Evolutionary conservation across 2,329 filamentous ascomycete species (phyloP).

Genomic region (Boeremia exigua): DNA sequence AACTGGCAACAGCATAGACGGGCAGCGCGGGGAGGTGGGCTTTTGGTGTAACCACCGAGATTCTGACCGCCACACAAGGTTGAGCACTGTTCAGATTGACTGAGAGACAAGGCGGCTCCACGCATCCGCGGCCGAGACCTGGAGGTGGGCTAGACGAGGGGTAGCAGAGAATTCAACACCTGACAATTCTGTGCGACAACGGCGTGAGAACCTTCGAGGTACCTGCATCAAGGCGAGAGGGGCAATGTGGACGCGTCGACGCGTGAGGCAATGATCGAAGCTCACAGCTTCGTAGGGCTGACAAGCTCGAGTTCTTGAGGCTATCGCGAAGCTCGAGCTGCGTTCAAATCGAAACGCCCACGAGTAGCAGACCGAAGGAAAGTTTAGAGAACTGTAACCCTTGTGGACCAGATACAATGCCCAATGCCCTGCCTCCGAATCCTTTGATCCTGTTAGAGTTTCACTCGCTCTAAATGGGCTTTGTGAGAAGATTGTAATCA

Average conservation of each 20-base stretch:
- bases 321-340: slow-evolving; percentile 5
- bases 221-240: slow-evolving; percentile 33
- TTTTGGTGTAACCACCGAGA: slow-evolving; percentile 36
- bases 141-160: slow-evolving; percentile 20
- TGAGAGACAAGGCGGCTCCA: slow-evolving; percentile 21
- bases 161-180: slow-evolving; percentile 29
- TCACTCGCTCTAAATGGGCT: neutral
- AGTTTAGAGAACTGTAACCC: neutral
- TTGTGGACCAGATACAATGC: neutral
- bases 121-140: slow-evolving; percentile 43
- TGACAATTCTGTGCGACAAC: slow-evolving; percentile 25
- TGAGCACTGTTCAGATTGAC: slow-evolving; percentile 20
- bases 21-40: slow-evolving; percentile 31
- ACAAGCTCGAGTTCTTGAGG: slow-evolving; percentile 21
- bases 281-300: slow-evolving; percentile 23
- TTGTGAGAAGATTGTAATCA: neutral
- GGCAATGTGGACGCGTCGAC: slow-evolving; percentile 1
- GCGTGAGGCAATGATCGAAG: slow-evolving; percentile 13
- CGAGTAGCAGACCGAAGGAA: neutral
- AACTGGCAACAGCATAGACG: slow-evolving; percentile 18
- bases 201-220: slow-evolving; percentile 22
- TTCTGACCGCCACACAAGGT: slow-evolving; percentile 32
- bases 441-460: neutral
- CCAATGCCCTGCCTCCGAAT: neutral
- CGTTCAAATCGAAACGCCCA: neutral